Base-by-base conservation (phyloP, 2,329 filamentous ascomycete genomes). In the Beauveria brongniartii region DNA sequence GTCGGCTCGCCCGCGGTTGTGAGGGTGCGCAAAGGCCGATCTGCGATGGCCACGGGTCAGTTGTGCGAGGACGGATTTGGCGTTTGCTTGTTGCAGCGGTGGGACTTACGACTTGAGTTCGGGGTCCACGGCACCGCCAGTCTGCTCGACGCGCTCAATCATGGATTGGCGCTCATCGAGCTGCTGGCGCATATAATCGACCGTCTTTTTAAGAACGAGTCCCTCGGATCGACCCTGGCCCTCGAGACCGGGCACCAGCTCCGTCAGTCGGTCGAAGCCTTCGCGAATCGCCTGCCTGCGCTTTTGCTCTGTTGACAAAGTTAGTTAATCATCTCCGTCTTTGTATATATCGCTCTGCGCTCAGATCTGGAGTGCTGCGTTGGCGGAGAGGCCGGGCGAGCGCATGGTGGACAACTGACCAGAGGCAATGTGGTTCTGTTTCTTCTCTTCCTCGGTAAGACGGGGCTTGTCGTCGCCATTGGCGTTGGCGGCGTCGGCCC, bases 201-300 rank as follows among this genome's bases (percentile, higher is more conserved):
- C 83, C 0, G 87, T 89, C 65, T 82, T 82, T 64, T 86, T 84
- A 24, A 96, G 79, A n/a, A 96, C 91, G 20, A 91, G 80, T 30
- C 90, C 90, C 72, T 96, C 92, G 65, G 90, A 94, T 51, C 91
- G 85, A 1, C 89, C 92, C 69, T 92, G 89, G 1, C 92, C 92
- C 67, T 90, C 83, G 58, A 95, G 80, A 0, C 90, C 91, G 0
- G 92, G 92, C 1, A 96, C 90, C 37, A 95, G 80, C 58, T 87
- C 83, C 18, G 90, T 90, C 28, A 96, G 81, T 40, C 86, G 83
- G 72, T 96, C 91, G 71, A 95, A 96, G 61, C 89, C 90, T 62
- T 90, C 86, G 52, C 92, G 83, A 65, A 96, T 96, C 16, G 88
- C 89, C 63, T 78, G 72, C 34, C 78, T 71, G 43, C 77, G 71